Percentiles rank a stretch among this genome's conserved stretches.
Conservation (phyloP, 2,329 filamentous ascomycete genomes). For the Neonectria ditissima region DNA sequence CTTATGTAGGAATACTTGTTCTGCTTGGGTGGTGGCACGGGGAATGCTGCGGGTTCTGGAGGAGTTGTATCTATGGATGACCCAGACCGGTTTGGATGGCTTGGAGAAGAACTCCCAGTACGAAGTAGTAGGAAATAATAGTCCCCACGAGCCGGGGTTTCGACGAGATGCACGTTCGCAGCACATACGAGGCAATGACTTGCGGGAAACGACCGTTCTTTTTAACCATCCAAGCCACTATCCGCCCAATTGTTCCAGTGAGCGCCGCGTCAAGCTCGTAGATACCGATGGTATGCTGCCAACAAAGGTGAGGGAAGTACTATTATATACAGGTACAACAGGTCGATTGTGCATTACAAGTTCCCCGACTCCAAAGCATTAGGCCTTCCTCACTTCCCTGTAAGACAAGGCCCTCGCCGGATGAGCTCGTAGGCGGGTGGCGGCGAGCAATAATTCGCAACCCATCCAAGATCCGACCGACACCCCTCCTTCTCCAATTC, state of each 20-base stretch:
- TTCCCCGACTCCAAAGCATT: slow-evolving; percentile 43
- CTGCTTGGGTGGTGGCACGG: slow-evolving; percentile 18
- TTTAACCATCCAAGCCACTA: slow-evolving; percentile 25
- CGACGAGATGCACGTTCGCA: slow-evolving; percentile 6
- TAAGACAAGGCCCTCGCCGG: slow-evolving; percentile 36
- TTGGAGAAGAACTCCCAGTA: slow-evolving; percentile 18
- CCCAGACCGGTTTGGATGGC: slow-evolving; percentile 26
- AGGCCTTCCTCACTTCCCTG: slow-evolving; percentile 42
- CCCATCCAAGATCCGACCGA: slow-evolving; percentile 27
- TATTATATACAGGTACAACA: slow-evolving; percentile 49
- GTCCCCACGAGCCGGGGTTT: slow-evolving; percentile 2
- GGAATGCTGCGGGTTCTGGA: slow-evolving; percentile 23
- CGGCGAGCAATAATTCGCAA: slow-evolving; percentile 20
- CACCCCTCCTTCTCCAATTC: slow-evolving; percentile 36
- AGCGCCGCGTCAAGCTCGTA: slow-evolving; percentile 30
- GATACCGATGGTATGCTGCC: slow-evolving; percentile 24
- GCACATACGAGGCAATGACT: background rate
- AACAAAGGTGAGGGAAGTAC: slow-evolving; percentile 42
- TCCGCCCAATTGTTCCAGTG: slow-evolving; percentile 30
- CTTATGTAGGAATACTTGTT: slow-evolving; percentile 37
- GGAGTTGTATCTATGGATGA: slow-evolving; percentile 27
- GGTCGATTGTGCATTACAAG: slow-evolving; percentile 46
- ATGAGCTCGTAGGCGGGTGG: slow-evolving; percentile 26
- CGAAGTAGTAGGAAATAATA: slow-evolving; percentile 24
- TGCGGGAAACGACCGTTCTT: slow-evolving; percentile 8